Evolutionary conservation across 345 rosid genomes (phyloP), one percentile per base, ranked within the genome.

Genomic region (Melaleuca quinquenervia): DNA sequence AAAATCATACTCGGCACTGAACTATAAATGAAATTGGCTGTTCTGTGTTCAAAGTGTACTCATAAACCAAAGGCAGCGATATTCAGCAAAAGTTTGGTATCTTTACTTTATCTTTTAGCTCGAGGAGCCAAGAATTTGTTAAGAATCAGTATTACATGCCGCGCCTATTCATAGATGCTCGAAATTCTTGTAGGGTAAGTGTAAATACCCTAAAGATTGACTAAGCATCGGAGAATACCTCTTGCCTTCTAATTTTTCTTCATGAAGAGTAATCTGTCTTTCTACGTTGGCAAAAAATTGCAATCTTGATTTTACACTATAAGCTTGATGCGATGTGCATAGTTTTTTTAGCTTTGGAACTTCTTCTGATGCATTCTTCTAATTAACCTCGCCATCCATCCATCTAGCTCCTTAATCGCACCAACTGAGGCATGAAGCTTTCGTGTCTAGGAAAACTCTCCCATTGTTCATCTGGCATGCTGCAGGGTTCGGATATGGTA

Each of bases 401-500:
- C 10, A 12, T 70, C 24, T 64, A 32, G 24, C 24, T 32, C 78
- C 48, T 32, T 70, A 32, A 70, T 32, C 13, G 21, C 7, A 2
- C 16, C 2, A n/a, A 64, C 83, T 36, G 50, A 45, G 87, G 52
- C 76, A 32, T 32, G 48, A 70, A 70, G 45, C 45, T 70, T 64
- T 70, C 16, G 78, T 32, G 48, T 70, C 78, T 70, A 70, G 7
- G 32, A 70, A 70, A 70, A 70, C 78, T 70, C 48, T 0, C 86
- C 44, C 54, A 76, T 82, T 86, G 74, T 50, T 36, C 27, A 7
- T 27, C 86, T 41, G 32, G 82, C 54, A 58, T 54, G 36, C 29
- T 15, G 44, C 91, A 94, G 96, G 89, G 54, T 92, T 92, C 75
- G 94, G 90, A 80, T 94, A 83, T 76, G 96, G 96, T 2, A 88